Evolutionary conservation across 148 eudicot genomes (phyloP).

Genomic region (Amaranthus hypochondriacus): DNA sequence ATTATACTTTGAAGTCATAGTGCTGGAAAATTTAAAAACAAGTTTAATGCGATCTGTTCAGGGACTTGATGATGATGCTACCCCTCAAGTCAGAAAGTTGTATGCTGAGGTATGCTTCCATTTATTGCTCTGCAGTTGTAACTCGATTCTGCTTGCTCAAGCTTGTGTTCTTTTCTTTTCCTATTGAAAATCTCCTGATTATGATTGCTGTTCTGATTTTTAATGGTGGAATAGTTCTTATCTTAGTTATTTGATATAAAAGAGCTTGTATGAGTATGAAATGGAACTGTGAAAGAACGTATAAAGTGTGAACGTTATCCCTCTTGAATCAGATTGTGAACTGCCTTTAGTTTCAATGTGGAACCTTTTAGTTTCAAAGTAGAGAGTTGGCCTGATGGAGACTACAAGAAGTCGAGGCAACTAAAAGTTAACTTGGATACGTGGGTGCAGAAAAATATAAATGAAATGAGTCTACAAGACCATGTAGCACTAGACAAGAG

Average conservation of each 20-base stretch:
- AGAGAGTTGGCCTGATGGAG: neutral
- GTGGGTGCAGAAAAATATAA: too few relatives aligned
- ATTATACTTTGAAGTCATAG: neutral
- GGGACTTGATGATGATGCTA: slow-evolving; percentile 93
- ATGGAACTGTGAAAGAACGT: neutral
- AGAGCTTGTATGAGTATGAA: neutral
- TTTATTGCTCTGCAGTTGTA: neutral
- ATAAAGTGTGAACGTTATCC: neutral
- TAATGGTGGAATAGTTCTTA: neutral
- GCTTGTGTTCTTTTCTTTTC: neutral
- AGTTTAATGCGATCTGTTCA: slow-evolving; percentile 24
- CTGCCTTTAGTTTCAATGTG: too few relatives aligned
- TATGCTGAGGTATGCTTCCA: slow-evolving; percentile 72
- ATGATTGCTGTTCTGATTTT: neutral
- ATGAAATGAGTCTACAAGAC: too few relatives aligned
- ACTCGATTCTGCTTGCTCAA: neutral
- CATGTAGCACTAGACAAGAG: too few relatives aligned
- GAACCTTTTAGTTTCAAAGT: neutral
- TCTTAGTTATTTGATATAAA: neutral
- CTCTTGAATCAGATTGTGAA: neutral
- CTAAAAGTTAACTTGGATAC: too few relatives aligned
- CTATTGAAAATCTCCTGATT: neutral
- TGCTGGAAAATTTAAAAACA: neutral
- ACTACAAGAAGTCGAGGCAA: too few relatives aligned
- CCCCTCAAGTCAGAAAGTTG: slow-evolving; percentile 84